Base-by-base conservation (phyloP, 2,329 filamentous ascomycete species). In the Pseudogymnoascus pannorum region DNA sequence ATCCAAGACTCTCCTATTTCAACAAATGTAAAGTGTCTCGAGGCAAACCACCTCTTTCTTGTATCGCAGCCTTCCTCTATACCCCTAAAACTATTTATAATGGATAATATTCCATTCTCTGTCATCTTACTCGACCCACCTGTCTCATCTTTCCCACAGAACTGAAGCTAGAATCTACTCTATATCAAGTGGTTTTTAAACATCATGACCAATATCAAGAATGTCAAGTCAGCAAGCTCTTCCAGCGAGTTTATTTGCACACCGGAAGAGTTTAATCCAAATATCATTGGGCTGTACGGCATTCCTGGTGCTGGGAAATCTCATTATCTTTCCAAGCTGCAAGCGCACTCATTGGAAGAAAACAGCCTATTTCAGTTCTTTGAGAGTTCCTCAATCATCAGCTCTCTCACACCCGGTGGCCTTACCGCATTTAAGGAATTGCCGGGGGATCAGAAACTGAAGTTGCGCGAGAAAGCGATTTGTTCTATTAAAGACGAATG, bases 251-350 rank as follows among this genome's bases (percentile, higher is more conserved):
- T 8, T 14, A 26, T 24, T 48, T 48, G 20, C 42, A 8, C 6
- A 3, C 12, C 2, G 4, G 20, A 48, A 14, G 42, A 7, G 7
- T 48, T 48, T 16, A 77, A 74, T 63, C 71, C 77, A 11, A 66
- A 66, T 2, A 69, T 85, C 16, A 69, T 86, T 29, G 81, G 81
- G 2, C 59, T 86, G 1, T 85, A 85, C 63, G 82, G 82, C 5
- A 18, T 85, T 36, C 72, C 80, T 1, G 81, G 80, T 1, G 78
- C 69, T n/a, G 82, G 82, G 4, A 85, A 85, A 68, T 76, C 79
- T 0, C 74, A 69, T 38, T 62, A 81, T 5, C 62, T 84, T 12
- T 66, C 73, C 0, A 54, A 76, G 7, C 66, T 86, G 5, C 72
- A 73, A 51, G 4, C 68, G 1, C 16, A 71, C 42, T 24, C 20